A percentile compares a stretch with the other conserved stretches of the same genome.
These are phyloP conservation scores for Daldinia loculata DNA, from an alignment of 495 filamentous ascomycete genomes.

Conservation along the genomic window DNA sequence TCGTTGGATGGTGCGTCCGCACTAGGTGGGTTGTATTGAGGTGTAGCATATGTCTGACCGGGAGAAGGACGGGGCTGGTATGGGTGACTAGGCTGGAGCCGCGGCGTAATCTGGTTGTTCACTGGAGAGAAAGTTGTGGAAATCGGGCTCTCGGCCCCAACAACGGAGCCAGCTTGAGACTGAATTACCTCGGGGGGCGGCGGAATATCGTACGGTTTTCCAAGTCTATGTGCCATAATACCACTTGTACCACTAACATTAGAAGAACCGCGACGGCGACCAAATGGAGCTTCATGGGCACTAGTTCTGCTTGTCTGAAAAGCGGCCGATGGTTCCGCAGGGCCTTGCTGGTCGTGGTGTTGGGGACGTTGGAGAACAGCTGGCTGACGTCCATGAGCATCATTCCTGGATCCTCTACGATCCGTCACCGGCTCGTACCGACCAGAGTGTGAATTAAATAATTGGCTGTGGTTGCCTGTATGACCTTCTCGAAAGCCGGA, in stretches of 20 bases:
- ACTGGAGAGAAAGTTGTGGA: constrained; percentile 57
- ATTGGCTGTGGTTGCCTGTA: constrained; percentile 67
- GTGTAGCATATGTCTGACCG: constrained; percentile 57
- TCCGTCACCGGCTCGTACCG: constrained; percentile 91
- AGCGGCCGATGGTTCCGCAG: constrained; percentile 91
- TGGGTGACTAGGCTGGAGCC: constrained; percentile 48
- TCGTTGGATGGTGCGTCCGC: constrained; percentile 51
- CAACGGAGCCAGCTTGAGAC: constrained; percentile 53
- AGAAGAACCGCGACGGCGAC: constrained; percentile 86
- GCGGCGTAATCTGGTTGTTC: constrained; percentile 45
- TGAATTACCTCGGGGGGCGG: constrained; percentile 56
- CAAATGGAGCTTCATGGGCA: constrained; percentile 75
- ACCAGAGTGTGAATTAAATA: constrained; percentile 94
- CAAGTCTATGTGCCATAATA: constrained; percentile 61
- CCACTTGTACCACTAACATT: constrained; percentile 94
- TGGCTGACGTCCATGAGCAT: constrained; percentile 73
- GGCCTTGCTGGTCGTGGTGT: constrained; percentile 65
- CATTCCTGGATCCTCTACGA: constrained; percentile 73
- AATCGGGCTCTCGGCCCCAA: constrained; percentile 57
- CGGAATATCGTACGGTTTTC: constrained; percentile 56
- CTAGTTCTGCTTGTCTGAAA: constrained; percentile 82
- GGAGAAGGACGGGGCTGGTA: constrained; percentile 64
- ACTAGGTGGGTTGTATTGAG: constrained; percentile 49
- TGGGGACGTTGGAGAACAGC: constrained; percentile 79
- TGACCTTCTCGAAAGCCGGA: constrained; percentile 76